Evolutionary conservation across 164 flowering plant species (phyloP).

Genomic region (Paratinospora sagittata): DNA sequence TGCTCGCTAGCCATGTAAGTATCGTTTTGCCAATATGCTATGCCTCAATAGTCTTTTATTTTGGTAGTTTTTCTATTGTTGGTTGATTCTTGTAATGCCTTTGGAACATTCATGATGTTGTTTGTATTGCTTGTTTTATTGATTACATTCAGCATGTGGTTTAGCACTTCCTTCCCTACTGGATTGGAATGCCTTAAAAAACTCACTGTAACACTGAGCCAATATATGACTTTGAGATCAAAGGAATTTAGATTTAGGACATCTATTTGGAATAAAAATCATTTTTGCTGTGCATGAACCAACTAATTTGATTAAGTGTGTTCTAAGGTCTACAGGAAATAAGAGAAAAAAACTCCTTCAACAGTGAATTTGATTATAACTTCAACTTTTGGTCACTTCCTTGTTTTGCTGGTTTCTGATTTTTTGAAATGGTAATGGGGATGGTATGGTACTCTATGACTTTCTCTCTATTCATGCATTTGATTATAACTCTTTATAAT

Average conservation of each 20-base stretch:
- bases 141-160: too few relatives aligned
- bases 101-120: too few relatives aligned
- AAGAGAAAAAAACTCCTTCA: not conserved
- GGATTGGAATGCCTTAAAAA: not conserved
- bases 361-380: not conserved
- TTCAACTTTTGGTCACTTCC: too few relatives aligned
- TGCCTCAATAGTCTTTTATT: not conserved
- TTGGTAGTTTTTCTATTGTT: not conserved
- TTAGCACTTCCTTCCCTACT: too few relatives aligned
- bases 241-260: not conserved
- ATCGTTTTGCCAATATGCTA: not conserved
- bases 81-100: not conserved
- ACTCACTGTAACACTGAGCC: not conserved
- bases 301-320: too few relatives aligned
- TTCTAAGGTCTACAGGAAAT: not conserved
- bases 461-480: too few relatives aligned
- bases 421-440: too few relatives aligned
- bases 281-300: not conserved
- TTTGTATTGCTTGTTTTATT: too few relatives aligned
- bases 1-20: conserved; percentile 98
- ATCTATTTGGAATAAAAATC: not conserved
- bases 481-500: too few relatives aligned
- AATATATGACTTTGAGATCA: not conserved
- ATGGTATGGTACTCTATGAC: too few relatives aligned
- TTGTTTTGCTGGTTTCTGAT: too few relatives aligned